Percentiles rank a stretch among this genome's conserved stretches.
Evolutionary conservation across 306 rosid genomes (phyloP).

Genomic region (Ochetophila trinervis): DNA sequence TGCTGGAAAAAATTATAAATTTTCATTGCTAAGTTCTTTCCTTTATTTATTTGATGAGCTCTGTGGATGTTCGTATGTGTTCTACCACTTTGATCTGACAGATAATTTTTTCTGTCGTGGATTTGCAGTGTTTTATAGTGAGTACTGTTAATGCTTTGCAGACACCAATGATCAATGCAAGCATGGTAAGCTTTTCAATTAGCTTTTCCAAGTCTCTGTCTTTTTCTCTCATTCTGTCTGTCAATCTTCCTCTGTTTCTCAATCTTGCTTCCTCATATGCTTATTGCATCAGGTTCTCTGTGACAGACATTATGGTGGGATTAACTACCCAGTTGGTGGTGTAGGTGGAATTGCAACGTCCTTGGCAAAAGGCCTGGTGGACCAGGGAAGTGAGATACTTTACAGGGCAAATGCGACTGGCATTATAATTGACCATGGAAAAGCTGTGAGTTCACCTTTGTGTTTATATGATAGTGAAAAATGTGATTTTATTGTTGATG

Average conservation of each 20-base stretch:
- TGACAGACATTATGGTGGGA: slow-evolving; percentile 94
- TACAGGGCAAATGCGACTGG: slow-evolving; percentile 87
- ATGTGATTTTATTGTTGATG: slow-evolving; percentile 23
- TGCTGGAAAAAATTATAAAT: slow-evolving; percentile 22
- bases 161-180: slow-evolving; percentile 98
- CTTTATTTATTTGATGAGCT: slow-evolving; percentile 5
- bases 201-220: slow-evolving; percentile 2
- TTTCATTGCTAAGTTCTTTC: slow-evolving; percentile 8
- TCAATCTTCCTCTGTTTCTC: neutral
- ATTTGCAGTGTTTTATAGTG: slow-evolving; percentile 87
- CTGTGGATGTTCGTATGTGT: slow-evolving; percentile 12
- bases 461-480: slow-evolving; percentile 11
- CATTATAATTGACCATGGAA: slow-evolving; percentile 63
- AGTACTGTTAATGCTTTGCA: slow-evolving; percentile 92
- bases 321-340: slow-evolving; percentile 90
- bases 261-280: slow-evolving; percentile 11
- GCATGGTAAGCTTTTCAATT: slow-evolving; percentile 61
- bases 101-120: slow-evolving; percentile 13
- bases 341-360: slow-evolving; percentile 94
- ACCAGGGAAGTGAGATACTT: slow-evolving; percentile 74
- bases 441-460: slow-evolving; percentile 64
- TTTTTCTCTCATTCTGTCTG: slow-evolving; percentile 12
- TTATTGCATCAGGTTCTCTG: slow-evolving; percentile 65
- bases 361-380: slow-evolving; percentile 75
- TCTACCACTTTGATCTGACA: slow-evolving; percentile 9